Base-by-base conservation (phyloP, 2,329 filamentous ascomycete genomes). In the Aspergillus intermedius region DNA sequence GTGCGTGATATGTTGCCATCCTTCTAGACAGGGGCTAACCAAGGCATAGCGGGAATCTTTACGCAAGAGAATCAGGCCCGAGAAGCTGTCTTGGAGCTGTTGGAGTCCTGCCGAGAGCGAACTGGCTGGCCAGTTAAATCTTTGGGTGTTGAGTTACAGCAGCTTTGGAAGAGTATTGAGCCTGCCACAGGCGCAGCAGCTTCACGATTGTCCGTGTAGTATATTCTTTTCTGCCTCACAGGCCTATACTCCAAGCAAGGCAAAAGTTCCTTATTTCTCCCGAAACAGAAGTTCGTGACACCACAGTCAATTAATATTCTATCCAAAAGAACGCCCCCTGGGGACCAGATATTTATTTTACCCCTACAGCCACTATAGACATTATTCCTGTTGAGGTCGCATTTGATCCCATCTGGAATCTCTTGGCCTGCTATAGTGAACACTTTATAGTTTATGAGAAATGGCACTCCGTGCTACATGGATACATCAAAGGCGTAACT, bases 331-430 rank as follows among this genome's bases (percentile, higher is more conserved):
- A 59, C 69, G 1, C 78, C 79, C 0, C 69, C 69, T 0, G 70
- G 60, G 48, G 69, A 73, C 76, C 77, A 82, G 7, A 81, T 70
- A 49, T 79, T 72, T 17, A 81, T 64, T 0, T 78, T 78, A 56
- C 81, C 78, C 0, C 75, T 76, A 50, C 76, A 78, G 0, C 75
- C 77, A 22, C 73, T 71, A 62, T 79, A 82, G 1, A 82, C 74
- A n/a, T n/a, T n/a, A 58, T 81, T 81, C 2, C 79, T 79, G 3
- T 73, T 55, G 1, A 67, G 68, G 54, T 82, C 79, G 37, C 73
- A 71, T 53, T 78, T 77, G 51, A 79, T 65, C 7, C 66, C 67
- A 46, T 69, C 66, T 0, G 79, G 77, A 5, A 74, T 66, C 0
- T 77, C 77, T 0, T 63, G 62, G 30, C 71, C 67, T 0, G 73